Conservation (phyloP, 352 stramenopile species). For the Phytophthora pluvialis region DNA sequence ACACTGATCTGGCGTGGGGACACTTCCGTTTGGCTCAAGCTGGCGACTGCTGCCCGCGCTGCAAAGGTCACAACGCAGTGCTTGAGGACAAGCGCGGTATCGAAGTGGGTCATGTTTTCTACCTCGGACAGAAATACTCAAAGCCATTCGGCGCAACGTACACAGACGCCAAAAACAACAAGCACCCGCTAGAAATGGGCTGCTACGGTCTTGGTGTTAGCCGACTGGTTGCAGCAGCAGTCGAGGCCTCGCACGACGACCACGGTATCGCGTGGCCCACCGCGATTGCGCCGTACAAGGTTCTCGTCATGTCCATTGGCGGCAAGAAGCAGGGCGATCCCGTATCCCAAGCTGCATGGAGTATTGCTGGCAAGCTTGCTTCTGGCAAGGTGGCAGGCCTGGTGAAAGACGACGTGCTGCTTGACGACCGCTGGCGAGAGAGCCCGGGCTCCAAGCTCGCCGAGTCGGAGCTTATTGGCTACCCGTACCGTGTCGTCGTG, state of each 20-base stretch:
- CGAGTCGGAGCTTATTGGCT: conserved; percentile 88
- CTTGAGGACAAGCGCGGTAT: conserved; percentile 85
- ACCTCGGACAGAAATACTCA: conserved; percentile 91
- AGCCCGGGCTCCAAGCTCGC: conserved; percentile 81
- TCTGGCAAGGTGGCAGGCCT: conserved; percentile 38
- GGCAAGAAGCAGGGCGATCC: conserved; percentile 60
- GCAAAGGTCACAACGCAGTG: conserved; percentile 33
- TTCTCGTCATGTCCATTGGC: conserved; percentile 80
- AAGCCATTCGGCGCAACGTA: conserved; percentile 79
- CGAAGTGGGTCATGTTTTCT: conserved; percentile 91
- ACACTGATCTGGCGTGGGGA: conserved; percentile 34
- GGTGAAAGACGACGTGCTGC: conserved; percentile 65
- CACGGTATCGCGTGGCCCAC: conserved; percentile 84
- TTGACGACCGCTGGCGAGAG: conserved; percentile 87
- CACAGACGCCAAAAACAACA: conserved; percentile 50
- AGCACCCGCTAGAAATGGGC: conserved; percentile 85
- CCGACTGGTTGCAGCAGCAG: conserved; percentile 78
- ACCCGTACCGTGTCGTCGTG: conserved; percentile 86
- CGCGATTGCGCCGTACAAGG: conserved; percentile 83
- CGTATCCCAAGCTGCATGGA: conserved; percentile 47
- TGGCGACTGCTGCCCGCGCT: conserved; percentile 70
- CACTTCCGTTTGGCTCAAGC: conserved; percentile 73
- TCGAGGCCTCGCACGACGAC: conserved; percentile 82
- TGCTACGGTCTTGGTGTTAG: conserved; percentile 90
- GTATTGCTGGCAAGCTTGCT: conserved; percentile 63